Evolutionary conservation across 2,329 filamentous ascomycete species (phyloP).

Genomic region (Monosporascus sp.): DNA sequence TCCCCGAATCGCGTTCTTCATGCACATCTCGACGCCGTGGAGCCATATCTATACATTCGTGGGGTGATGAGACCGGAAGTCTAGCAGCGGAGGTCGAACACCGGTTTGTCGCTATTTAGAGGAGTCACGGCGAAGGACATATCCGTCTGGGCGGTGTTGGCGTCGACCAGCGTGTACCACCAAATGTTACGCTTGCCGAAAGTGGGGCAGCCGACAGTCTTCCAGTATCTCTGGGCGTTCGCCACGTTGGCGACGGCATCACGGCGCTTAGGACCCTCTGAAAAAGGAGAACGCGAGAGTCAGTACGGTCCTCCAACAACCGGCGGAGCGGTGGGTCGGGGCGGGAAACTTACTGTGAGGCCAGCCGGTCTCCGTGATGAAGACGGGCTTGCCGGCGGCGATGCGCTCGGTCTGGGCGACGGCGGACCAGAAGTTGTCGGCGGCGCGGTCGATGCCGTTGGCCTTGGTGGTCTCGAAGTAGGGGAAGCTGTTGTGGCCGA

Average conservation of each 20-base stretch:
- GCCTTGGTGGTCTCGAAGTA: conserved; percentile 24
- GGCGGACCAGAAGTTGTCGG: conserved; percentile 21
- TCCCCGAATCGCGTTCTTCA: too few relatives aligned
- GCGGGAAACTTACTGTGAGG: conserved; percentile 17
- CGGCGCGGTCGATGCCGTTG: conserved; percentile 21
- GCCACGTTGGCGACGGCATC: conserved; percentile 22
- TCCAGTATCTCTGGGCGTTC: conserved; percentile 26
- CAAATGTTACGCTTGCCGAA: conserved; percentile 36
- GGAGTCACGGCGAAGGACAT: conserved; percentile 24
- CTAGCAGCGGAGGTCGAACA: conserved; percentile 19
- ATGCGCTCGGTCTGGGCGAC: conserved; percentile 20
- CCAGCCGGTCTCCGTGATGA: conserved; percentile 27
- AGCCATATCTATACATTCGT: too few relatives aligned
- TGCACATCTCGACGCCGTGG: too few relatives aligned
- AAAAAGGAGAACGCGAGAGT: background rate
- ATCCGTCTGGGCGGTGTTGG: conserved; percentile 29
- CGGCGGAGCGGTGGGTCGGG: background rate
- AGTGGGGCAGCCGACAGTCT: conserved; percentile 23
- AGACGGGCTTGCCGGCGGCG: conserved; percentile 23
- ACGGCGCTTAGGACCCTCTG: conserved; percentile 20
- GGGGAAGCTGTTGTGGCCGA: conserved; percentile 26
- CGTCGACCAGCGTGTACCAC: conserved; percentile 53
- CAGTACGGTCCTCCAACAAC: background rate
- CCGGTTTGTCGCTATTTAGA: conserved; percentile 11
- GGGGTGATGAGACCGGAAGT: background rate